Evolutionary conservation across 257 asterid species (phyloP).

Genomic region (Ajuga chamaepitys): DNA sequence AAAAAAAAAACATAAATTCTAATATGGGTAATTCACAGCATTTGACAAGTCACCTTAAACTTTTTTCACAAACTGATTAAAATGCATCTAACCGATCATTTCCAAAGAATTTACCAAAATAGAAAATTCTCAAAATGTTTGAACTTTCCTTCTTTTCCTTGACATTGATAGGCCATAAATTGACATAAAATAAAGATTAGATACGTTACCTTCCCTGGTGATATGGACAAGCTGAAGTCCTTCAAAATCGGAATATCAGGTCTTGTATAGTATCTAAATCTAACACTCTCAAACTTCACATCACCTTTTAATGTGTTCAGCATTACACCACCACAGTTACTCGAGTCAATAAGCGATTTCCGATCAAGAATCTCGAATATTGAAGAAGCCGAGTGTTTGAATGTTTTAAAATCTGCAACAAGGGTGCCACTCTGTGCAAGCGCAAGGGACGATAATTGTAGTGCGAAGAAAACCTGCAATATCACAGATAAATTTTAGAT

Average conservation of each 20-base stretch:
- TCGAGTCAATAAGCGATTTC: slow-evolving; percentile 22
- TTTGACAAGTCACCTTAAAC: too few species aligned
- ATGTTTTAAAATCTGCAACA: slow-evolving; percentile 23
- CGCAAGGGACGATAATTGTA: slow-evolving; percentile 31
- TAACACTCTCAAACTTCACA: slow-evolving; percentile 16
- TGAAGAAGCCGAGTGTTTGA: slow-evolving; percentile 25
- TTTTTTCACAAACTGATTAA: too few species aligned
- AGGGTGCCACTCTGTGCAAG: slow-evolving; percentile 24
- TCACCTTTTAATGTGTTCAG: slow-evolving; percentile 20
- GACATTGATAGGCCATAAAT: too few species aligned
- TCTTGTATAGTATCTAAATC: slow-evolving; percentile 28
- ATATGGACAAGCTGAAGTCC: slow-evolving; percentile 27
- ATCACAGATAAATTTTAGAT: too few species aligned
- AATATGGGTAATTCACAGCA: too few species aligned
- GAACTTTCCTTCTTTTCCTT: too few species aligned
- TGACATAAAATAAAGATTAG: too few species aligned
- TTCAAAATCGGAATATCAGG: slow-evolving; percentile 26
- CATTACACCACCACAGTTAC: slow-evolving; percentile 7
- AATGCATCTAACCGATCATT: too few species aligned
- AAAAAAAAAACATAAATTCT: too few species aligned
- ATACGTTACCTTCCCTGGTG: slow-evolving; percentile 39
- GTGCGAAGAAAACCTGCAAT: slow-evolving; percentile 38
- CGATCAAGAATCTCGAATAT: slow-evolving; percentile 30
- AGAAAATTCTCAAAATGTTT: neutral
- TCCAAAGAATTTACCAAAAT: too few species aligned